Conservation (phyloP, 1,284 basidiomycete genomes). For the Blastosporella zonata region DNA sequence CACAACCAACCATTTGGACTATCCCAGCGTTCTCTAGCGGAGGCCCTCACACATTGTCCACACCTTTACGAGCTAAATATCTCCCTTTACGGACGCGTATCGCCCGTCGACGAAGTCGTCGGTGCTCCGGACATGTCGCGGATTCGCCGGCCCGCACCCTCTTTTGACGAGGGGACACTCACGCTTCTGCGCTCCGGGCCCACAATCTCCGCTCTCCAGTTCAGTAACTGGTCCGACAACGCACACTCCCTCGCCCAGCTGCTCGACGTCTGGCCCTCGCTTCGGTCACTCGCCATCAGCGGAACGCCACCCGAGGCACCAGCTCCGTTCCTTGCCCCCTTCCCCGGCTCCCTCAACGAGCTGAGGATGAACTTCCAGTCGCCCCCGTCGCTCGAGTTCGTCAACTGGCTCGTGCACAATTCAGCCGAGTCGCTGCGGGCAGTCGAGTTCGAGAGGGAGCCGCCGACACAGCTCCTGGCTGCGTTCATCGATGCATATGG, state of each 20-base stretch:
- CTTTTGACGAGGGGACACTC: slow-evolving; percentile 54
- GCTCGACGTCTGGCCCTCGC: slow-evolving; percentile 55
- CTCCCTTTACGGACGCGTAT: slow-evolving; percentile 54
- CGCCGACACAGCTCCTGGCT: slow-evolving; percentile 49
- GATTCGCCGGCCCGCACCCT: slow-evolving; percentile 47
- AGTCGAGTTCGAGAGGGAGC: slow-evolving; percentile 58
- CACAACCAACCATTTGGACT: slow-evolving; percentile 62
- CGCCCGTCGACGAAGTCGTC: slow-evolving; percentile 43
- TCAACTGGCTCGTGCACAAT: slow-evolving; percentile 64
- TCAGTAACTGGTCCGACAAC: slow-evolving; percentile 70
- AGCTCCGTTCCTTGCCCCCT: slow-evolving; percentile 39
- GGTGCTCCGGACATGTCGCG: slow-evolving; percentile 45
- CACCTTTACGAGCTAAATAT: slow-evolving; percentile 55
- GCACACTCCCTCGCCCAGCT: slow-evolving; percentile 55
- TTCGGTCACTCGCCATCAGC: slow-evolving; percentile 53
- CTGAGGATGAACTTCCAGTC: slow-evolving; percentile 62
- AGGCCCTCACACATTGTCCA: slow-evolving; percentile 55
- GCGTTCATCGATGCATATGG: slow-evolving; percentile 48
- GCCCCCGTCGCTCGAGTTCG: slow-evolving; percentile 54
- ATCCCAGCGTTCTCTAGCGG: slow-evolving; percentile 52
- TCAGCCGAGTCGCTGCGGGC: slow-evolving; percentile 46
- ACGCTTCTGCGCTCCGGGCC: slow-evolving; percentile 52
- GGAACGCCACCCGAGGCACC: slow-evolving; percentile 56
- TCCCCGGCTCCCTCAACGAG: slow-evolving; percentile 43
- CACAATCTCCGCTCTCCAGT: slow-evolving; percentile 50